These are phyloP conservation scores for Marasmius sp. DNA, from an alignment of 1,284 basidiomycete genomes.

Conservation along the genomic window DNA sequence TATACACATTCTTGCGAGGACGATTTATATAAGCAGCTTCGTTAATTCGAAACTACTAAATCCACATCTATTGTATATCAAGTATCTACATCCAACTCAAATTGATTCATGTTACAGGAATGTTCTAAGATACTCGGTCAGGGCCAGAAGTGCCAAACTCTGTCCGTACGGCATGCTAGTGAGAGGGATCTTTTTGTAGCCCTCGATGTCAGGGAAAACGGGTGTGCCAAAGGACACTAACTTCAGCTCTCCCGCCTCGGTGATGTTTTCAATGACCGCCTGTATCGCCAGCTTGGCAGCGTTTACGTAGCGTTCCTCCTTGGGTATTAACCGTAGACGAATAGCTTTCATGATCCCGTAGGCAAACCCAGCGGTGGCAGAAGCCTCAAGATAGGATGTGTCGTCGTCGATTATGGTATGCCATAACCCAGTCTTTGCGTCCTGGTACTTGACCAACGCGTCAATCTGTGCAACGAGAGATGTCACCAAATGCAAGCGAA, in stretches of 20 bases:
- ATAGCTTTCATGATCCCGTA: constrained; percentile 60
- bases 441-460: constrained; percentile 51
- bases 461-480: constrained; percentile 55
- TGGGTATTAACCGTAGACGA: constrained; percentile 47
- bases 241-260: constrained; percentile 50
- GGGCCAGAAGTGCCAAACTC: constrained; percentile 50
- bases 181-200: constrained; percentile 54
- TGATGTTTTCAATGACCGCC: constrained; percentile 54
- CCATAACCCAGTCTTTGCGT: constrained; percentile 53
- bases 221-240: constrained; percentile 62
- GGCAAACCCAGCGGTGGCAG: constrained; percentile 61
- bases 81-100: not conserved
- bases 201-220: constrained; percentile 54
- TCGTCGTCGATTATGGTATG: constrained; percentile 62
- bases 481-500: constrained; percentile 46
- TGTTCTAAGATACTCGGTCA: constrained; percentile 47
- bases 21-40: too few relatives aligned
- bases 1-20: not conserved
- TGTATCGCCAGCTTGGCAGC: constrained; percentile 50
- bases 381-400: constrained; percentile 58
- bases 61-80: not conserved
- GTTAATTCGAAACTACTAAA: not conserved
- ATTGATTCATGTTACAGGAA: constrained; percentile 27
- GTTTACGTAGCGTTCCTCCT: constrained; percentile 41
- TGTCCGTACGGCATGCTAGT: constrained; percentile 71